These are phyloP conservation scores for Magnaporthales sp. DNA, from an alignment of 2,329 filamentous ascomycete species.

Conservation along the genomic window DNA sequence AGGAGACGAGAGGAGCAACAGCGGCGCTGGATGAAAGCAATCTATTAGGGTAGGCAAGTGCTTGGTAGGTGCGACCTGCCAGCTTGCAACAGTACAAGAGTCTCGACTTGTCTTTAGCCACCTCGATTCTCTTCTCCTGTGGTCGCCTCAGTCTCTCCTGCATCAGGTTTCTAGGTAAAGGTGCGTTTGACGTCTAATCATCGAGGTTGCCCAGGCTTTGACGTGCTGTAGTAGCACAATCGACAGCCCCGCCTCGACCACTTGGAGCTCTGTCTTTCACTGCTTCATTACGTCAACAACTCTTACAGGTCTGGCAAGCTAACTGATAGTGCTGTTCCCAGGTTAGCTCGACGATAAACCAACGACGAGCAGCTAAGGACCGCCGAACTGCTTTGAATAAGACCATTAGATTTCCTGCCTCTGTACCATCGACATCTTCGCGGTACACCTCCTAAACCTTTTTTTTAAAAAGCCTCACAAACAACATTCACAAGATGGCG, in stretches of 20 bases:
- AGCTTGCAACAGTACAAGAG: background rate
- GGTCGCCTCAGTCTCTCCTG: background rate
- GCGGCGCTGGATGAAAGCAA: background rate
- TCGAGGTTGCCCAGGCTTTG: background rate
- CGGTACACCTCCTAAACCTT: background rate
- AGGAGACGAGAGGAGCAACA: background rate
- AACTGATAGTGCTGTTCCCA: background rate
- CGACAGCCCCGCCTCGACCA: background rate
- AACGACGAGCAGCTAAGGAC: background rate
- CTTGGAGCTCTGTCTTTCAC: background rate
- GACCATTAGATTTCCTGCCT: background rate
- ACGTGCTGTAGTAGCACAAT: background rate
- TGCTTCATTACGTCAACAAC: constrained; percentile 1
- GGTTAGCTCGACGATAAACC: background rate
- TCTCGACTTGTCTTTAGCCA: background rate
- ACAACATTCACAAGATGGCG: constrained; percentile 47
- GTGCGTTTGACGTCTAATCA: background rate
- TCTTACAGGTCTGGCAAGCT: background rate
- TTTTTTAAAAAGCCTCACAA: background rate
- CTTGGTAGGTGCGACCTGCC: background rate
- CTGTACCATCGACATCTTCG: too few species aligned
- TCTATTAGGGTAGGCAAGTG: background rate
- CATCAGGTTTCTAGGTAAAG: background rate
- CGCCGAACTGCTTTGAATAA: background rate
- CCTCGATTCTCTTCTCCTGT: background rate